These are phyloP conservation scores for Leptographium galeiforme DNA, from an alignment of 2,329 filamentous ascomycete genomes.

Conservation along the genomic window DNA sequence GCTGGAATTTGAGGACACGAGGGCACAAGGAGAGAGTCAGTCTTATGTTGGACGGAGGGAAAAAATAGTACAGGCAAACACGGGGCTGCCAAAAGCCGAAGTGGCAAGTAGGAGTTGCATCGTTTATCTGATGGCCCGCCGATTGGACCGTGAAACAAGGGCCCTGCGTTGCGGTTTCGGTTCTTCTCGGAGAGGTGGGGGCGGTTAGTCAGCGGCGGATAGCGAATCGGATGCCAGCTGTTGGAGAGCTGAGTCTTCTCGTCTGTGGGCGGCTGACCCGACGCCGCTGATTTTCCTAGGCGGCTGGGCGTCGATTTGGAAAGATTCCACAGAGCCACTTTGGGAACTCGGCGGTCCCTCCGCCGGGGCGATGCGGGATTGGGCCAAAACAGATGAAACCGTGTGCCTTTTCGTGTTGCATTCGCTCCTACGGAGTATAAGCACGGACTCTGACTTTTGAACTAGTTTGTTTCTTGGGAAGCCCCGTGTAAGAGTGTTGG, in stretches of 20 bases:
- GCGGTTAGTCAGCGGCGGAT: background rate
- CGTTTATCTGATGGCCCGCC: background rate
- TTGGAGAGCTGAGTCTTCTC: background rate
- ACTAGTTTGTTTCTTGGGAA: no score
- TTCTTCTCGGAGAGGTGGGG: constrained; percentile 1
- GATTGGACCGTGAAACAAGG: constrained; percentile 3
- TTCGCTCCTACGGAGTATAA: no score
- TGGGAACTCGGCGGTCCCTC: no score
- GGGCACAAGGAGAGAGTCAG: background rate
- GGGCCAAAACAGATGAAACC: no score
- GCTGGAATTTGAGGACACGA: background rate
- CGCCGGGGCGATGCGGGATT: no score
- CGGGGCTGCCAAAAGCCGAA: background rate
- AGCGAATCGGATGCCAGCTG: background rate
- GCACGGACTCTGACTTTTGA: no score
- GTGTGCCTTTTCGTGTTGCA: no score
- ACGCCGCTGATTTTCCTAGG: background rate
- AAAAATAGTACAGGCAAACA: background rate
- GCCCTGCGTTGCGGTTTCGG: background rate
- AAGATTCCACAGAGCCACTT: no score
- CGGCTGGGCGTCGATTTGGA: background rate
- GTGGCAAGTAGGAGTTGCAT: constrained; percentile 1
- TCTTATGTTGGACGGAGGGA: background rate
- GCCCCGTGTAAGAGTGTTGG: background rate
- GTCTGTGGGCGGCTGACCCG: background rate